Evolutionary conservation across 2,329 filamentous ascomycete genomes (phyloP), one percentile per base, ranked within the genome.

Genomic region (Neofusicoccum laricinum): DNA sequence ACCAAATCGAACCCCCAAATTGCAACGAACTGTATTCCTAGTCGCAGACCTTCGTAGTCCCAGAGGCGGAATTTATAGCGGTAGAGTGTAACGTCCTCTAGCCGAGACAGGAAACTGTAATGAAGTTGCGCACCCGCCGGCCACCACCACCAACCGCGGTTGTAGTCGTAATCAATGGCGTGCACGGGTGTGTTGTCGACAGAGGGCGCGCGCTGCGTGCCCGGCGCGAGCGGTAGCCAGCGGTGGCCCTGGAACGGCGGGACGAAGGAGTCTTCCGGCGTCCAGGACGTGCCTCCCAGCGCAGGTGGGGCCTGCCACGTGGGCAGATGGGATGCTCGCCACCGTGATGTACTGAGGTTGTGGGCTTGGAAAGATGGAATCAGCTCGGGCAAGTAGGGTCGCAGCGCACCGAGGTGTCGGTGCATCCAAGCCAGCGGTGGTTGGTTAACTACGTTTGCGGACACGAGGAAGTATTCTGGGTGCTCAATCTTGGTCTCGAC

Each of bases 381-480:
- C n/a, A 75, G 43, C 57, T 85, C 84, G 3, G 84, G 83, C n/a
- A 85, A 77, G 69, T 85, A 86, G 3, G 84, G 81, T 53, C 82
- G 76, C 21, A 85, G 77, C 12, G 81, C 80, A 4, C 82, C 82
- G 8, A 83, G 75, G 63, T 84, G 84, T 68, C 80, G 81, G 67
- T 87, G 85, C 15, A 86, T 75, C 74, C 82, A 81, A 53, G 80
- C 79, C 25, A 85, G 80, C 10, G 83, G 77, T n/a, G 83, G 84
- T 53, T 84, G 82, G 66, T 86, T 86, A 67, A 86, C 75, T n/a
- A 87, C 77, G 67, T 87, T 86, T 57, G 83, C 83, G 2, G 83
- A 84, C 15, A 86, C 80, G 48, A 81, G 74, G 67, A 80, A 80
- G 30, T 79, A 79, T 43, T 84, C 78, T 7, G 83, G 82, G 32